Evolutionary conservation across 2,329 filamentous ascomycete species (phyloP).

Genomic region (Delphinella strobiligena): DNA sequence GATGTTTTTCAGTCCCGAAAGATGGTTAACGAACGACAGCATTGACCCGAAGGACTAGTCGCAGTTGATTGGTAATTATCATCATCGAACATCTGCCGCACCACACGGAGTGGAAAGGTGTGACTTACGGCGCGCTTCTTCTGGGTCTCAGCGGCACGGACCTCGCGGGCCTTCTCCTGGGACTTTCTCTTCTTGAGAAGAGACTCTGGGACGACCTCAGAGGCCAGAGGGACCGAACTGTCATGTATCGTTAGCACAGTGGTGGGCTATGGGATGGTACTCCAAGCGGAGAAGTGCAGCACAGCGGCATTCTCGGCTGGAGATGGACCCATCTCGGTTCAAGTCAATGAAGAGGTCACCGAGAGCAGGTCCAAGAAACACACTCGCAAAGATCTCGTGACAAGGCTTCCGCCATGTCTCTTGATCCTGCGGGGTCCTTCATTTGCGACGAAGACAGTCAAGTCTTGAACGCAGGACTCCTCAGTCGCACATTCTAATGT

Average conservation of each 20-base stretch:
- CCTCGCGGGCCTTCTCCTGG: conserved; percentile 97
- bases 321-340: conserved; percentile 71
- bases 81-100: conserved; percentile 52
- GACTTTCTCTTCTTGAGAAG: conserved; percentile 99
- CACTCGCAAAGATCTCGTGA: conserved; percentile 6
- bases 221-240: conserved; percentile 71
- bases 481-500: conserved; percentile 51
- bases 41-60: conserved; percentile 91
- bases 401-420: background rate
- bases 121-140: conserved; percentile 81
- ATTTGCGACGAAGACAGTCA: conserved; percentile 14
- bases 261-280: conserved; percentile 56
- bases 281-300: conserved; percentile 90
- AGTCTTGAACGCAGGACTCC: conserved; percentile 26
- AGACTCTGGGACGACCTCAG: conserved; percentile 97
- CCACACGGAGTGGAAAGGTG: conserved; percentile 11
- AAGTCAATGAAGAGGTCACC: background rate
- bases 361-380: conserved; percentile 1
- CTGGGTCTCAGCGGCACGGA: conserved; percentile 64
- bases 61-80: conserved; percentile 66
- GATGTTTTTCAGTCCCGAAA: conserved; percentile 82
- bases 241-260: conserved; percentile 57
- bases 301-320: conserved; percentile 86
- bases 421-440: background rate
- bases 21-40: conserved; percentile 98